These are phyloP conservation scores for Gautieria morchelliformis DNA, from an alignment of 768 basidiomycete genomes.

Conservation along the genomic window DNA sequence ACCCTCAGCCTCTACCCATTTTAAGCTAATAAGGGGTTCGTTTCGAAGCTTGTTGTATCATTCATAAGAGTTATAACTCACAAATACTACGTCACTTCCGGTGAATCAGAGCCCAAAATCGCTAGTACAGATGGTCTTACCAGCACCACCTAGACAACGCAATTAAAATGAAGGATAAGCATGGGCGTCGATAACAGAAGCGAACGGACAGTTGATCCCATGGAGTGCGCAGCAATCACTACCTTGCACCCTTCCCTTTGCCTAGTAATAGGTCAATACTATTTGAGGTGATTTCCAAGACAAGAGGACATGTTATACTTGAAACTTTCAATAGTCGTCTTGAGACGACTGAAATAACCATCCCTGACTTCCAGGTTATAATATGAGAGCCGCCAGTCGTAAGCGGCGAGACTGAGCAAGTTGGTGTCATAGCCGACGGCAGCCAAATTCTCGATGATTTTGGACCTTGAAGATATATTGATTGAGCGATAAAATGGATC, in stretches of 20 bases:
- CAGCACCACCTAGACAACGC: conserved; percentile 33
- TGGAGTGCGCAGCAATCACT: conserved; percentile 79
- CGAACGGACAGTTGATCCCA: conserved; percentile 64
- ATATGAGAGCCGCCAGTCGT: conserved; percentile 86
- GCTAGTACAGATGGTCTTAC: conserved; percentile 24
- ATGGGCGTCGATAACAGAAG: background rate
- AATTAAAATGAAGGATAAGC: background rate
- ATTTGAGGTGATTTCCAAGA: background rate
- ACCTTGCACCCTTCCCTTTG: conserved; percentile 64
- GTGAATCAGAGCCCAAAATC: background rate
- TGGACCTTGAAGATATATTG: conserved; percentile 46
- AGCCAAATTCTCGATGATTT: conserved; percentile 91
- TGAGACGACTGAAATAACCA: conserved; percentile 79
- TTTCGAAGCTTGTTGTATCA: background rate
- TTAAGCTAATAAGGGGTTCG: conserved; percentile 44
- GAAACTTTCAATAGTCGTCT: conserved; percentile 71
- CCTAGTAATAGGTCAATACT: conserved; percentile 26
- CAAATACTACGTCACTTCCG: conserved; percentile 59
- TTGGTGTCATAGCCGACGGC: conserved; percentile 90
- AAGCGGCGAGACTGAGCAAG: conserved; percentile 74
- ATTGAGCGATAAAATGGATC: background rate
- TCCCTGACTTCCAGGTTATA: conserved; percentile 89
- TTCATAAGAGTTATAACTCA: conserved; percentile 30
- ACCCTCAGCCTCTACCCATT: conserved; percentile 90
- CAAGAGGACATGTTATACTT: conserved; percentile 33